These are phyloP conservation scores for Brassica carinata DNA, from an alignment of 345 rosid genomes.

Conservation along the genomic window DNA sequence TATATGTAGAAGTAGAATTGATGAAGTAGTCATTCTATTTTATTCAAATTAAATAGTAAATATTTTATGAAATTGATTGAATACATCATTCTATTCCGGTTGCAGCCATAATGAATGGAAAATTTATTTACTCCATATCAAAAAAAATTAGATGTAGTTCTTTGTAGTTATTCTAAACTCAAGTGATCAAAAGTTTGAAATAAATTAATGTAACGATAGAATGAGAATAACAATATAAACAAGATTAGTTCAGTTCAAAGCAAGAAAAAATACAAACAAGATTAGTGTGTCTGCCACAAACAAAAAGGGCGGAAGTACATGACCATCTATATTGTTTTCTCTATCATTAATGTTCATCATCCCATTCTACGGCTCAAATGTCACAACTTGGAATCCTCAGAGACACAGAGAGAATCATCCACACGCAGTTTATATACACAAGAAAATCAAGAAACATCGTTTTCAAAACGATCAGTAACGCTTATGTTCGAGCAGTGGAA, in stretches of 20 bases:
- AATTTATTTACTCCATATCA: background rate
- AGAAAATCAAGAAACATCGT: slow-evolving; percentile 11
- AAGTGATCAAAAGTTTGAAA: background rate
- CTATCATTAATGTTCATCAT: slow-evolving; percentile 16
- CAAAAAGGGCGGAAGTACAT: slow-evolving; percentile 10
- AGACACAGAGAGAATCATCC: background rate
- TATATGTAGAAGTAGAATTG: background rate
- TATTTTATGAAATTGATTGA: too few relatives aligned
- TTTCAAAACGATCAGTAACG: slow-evolving; percentile 18
- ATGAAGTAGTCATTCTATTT: too few relatives aligned
- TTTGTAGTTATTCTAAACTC: too few relatives aligned
- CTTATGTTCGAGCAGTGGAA: slow-evolving; percentile 28
- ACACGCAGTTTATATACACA: background rate
- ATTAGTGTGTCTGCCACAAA: slow-evolving; percentile 40
- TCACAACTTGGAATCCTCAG: slow-evolving; percentile 29
- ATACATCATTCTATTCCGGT: too few relatives aligned
- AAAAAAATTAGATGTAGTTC: background rate
- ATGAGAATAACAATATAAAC: background rate
- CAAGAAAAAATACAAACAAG: slow-evolving; percentile 6
- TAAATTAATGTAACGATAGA: background rate
- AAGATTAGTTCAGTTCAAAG: too few relatives aligned
- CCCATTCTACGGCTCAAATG: slow-evolving; percentile 27
- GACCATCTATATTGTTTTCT: slow-evolving; percentile 24
- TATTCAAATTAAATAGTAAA: too few relatives aligned
- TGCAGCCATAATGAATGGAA: background rate